A percentile compares a stretch with the other conserved stretches of the same genome.
phyloP scores from a whole-genome alignment of 805 yeast species.

The Starmerella geochares region DNA sequence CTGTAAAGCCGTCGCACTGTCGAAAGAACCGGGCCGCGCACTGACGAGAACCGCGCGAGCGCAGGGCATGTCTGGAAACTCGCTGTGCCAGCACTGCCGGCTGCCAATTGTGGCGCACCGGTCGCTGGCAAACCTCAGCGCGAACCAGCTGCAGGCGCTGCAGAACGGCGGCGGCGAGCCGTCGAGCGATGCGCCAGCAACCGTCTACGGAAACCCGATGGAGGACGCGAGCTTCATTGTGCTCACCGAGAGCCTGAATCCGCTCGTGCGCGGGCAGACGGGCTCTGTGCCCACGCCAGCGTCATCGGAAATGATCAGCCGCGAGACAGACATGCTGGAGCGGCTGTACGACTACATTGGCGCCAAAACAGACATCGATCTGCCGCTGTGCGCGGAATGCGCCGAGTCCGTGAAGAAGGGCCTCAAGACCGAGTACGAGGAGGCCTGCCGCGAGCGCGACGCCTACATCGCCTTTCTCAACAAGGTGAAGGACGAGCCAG shows the following conservation, averaged over 20 bases:
- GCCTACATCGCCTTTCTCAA: slow-evolving; percentile 62
- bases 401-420: slow-evolving; percentile 54
- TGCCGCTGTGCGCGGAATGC: slow-evolving; percentile 84
- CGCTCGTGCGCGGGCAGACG: slow-evolving; percentile 15
- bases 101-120: slow-evolving; percentile 48
- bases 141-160: slow-evolving; percentile 48
- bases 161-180: slow-evolving; percentile 29
- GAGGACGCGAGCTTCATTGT: slow-evolving; percentile 27
- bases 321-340: slow-evolving; percentile 35
- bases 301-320: slow-evolving; percentile 7
- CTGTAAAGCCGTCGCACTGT: too few species aligned
- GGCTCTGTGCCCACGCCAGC: not conserved
- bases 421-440: slow-evolving; percentile 60
- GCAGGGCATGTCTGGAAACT: slow-evolving; percentile 2
- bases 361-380: slow-evolving; percentile 62
- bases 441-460: slow-evolving; percentile 66
- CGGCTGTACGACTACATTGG: slow-evolving; percentile 65
- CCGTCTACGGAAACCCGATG: slow-evolving; percentile 27
- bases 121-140: slow-evolving; percentile 42
- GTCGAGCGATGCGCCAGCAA: slow-evolving; percentile 11
- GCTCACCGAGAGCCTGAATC: slow-evolving; percentile 25
- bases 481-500: slow-evolving; percentile 50
- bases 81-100: slow-evolving; percentile 53
- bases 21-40: too few species aligned
- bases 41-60: too few species aligned